Evolutionary conservation across 176 grass and related monocot genomes (phyloP).

Genomic region (Alloteropsis semialata): DNA sequence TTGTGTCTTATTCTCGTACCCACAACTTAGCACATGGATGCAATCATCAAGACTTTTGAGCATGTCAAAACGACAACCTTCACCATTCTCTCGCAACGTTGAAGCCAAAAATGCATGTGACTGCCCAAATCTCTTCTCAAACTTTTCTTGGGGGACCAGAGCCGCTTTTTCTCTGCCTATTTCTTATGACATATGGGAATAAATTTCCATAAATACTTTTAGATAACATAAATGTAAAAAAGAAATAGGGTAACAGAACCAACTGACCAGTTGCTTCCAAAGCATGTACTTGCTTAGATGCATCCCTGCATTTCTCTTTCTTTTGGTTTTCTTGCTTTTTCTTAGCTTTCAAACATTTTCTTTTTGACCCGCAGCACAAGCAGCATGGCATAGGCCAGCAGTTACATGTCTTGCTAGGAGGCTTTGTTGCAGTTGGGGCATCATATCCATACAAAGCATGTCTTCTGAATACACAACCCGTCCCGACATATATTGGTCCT

Average conservation of each 20-base stretch:
- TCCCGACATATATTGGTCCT: conserved; percentile 38
- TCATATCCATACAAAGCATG: conserved; percentile 33
- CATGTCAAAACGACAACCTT: conserved; percentile 20
- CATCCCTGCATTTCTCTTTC: conserved; percentile 16
- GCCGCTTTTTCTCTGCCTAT: background rate
- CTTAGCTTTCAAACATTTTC: conserved; percentile 29
- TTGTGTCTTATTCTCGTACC: conserved; percentile 34
- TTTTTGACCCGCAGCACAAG: conserved; percentile 8
- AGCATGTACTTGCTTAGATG: conserved; percentile 24
- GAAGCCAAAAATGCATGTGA: conserved; percentile 28
- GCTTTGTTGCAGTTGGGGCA: conserved; percentile 20
- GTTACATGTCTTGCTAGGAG: conserved; percentile 28
- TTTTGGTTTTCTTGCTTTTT: conserved; percentile 26
- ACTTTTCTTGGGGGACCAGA: conserved; percentile 20
- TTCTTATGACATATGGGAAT: conserved; percentile 4
- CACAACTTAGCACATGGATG: conserved; percentile 32
- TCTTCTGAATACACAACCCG: conserved; percentile 39
- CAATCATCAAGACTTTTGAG: conserved; percentile 36
- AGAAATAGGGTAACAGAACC: background rate
- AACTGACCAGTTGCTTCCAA: conserved; percentile 23
- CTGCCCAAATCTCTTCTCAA: conserved; percentile 31
- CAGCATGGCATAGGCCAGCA: conserved; percentile 22
- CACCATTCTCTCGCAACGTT: conserved; percentile 5
- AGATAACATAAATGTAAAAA: background rate
- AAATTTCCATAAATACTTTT: background rate